These are phyloP conservation scores for Diplodia corticola DNA, from an alignment of 2,329 filamentous ascomycete species.

Conservation along the genomic window DNA sequence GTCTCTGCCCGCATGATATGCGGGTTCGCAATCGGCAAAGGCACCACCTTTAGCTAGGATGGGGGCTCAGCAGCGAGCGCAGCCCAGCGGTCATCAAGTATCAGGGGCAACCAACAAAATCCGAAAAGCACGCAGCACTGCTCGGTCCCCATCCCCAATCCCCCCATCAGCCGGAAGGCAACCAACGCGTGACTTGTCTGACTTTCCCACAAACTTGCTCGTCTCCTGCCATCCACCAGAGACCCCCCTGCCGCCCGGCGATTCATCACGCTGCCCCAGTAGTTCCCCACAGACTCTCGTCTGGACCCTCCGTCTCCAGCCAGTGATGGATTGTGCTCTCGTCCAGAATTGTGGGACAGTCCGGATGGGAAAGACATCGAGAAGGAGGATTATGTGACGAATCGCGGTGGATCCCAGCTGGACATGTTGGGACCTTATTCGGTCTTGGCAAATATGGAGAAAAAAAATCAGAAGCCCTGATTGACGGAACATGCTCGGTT, in stretches of 20 bases:
- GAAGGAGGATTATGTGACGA: background rate
- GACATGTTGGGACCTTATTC: background rate
- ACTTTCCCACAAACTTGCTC: background rate
- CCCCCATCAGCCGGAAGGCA: background rate
- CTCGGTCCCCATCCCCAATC: background rate
- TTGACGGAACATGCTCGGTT: background rate
- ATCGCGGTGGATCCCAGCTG: background rate
- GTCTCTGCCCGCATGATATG: constrained; percentile 4
- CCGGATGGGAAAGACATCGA: background rate
- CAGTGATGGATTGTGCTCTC: background rate
- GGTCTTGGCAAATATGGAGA: background rate
- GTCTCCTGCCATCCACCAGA: background rate
- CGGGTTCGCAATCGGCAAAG: constrained; percentile 5
- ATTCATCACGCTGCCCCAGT: background rate
- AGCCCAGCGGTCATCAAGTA: background rate
- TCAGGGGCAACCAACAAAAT: background rate
- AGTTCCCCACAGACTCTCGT: background rate
- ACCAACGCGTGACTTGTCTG: constrained; percentile 11
- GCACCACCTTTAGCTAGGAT: background rate
- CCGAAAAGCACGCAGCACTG: background rate
- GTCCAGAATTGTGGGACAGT: background rate
- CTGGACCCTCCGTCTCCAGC: background rate
- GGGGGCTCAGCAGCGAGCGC: background rate
- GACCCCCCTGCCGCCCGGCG: background rate
- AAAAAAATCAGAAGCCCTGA: background rate